Evolutionary conservation across 768 basidiomycete genomes (phyloP).

Genomic region (Phlegmacium glaucopus): DNA sequence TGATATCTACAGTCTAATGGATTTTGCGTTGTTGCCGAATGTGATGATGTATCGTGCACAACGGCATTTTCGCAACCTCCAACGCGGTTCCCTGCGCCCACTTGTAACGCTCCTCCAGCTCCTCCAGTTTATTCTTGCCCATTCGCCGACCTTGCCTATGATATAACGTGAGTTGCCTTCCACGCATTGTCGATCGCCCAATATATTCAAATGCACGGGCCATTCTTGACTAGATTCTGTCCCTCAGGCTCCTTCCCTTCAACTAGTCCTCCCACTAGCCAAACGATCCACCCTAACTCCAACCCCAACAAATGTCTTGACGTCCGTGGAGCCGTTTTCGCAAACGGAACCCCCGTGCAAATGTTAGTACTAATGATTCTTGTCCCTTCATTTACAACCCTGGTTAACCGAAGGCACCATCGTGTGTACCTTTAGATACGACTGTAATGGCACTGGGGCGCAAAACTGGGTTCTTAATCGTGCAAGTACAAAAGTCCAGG

Average conservation of each 20-base stretch:
- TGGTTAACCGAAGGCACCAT: not conserved
- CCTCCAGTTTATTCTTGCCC: slow-evolving; percentile 20
- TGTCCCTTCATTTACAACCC: not conserved
- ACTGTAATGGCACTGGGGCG: slow-evolving; percentile 29
- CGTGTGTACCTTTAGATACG: no score
- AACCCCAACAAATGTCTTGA: slow-evolving; percentile 29
- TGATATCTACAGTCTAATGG: slow-evolving; percentile 7
- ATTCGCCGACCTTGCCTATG: slow-evolving; percentile 12
- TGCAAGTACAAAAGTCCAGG: slow-evolving; percentile 24
- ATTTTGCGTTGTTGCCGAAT: slow-evolving; percentile 21
- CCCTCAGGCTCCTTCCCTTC: slow-evolving; percentile 19
- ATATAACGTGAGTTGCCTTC: slow-evolving; percentile 16
- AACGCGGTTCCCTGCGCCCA: slow-evolving; percentile 19
- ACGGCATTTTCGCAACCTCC: slow-evolving; percentile 26
- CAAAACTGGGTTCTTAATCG: slow-evolving; percentile 30
- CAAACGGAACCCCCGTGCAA: slow-evolving; percentile 32
- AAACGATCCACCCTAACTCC: slow-evolving; percentile 26
- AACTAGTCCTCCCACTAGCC: slow-evolving; percentile 6
- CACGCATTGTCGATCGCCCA: not conserved
- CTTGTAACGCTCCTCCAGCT: slow-evolving; percentile 9
- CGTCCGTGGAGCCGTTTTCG: slow-evolving; percentile 26
- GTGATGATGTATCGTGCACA: slow-evolving; percentile 21
- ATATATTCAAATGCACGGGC: not conserved
- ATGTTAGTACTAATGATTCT: slow-evolving; percentile 19
- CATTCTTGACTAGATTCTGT: slow-evolving; percentile 15